These are phyloP conservation scores for Tuctoria greenei DNA, from an alignment of 176 grass and related monocot genomes.

Conservation along the genomic window DNA sequence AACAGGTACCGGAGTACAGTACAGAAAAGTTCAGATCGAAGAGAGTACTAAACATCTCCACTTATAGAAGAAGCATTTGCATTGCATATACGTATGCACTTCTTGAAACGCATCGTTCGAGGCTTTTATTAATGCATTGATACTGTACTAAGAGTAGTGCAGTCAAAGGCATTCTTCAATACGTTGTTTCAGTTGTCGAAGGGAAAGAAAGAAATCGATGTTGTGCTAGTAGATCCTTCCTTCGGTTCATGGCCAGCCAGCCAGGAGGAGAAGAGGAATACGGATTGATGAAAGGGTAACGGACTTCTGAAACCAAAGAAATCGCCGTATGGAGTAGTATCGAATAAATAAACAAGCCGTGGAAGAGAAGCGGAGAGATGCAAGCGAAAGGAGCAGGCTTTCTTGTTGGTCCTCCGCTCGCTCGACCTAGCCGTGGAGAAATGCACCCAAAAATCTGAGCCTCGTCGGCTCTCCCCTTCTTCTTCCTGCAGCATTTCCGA, in stretches of 20 bases:
- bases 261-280: conserved; percentile 6
- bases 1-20: not conserved
- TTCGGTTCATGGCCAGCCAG: not conserved
- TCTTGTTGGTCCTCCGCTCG: not conserved
- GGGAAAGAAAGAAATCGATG: not conserved
- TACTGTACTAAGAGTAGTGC: not conserved
- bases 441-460: not conserved
- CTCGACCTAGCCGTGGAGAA: not conserved
- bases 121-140: conserved; percentile 10
- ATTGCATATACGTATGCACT: not conserved
- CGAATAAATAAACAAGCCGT: no score
- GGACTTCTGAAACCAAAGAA: not conserved
- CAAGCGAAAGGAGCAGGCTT: conserved; percentile 13
- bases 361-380: not conserved
- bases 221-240: not conserved
- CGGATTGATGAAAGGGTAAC: no score
- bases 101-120: not conserved
- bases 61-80: not conserved
- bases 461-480: not conserved
- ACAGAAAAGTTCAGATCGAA: not conserved
- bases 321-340: not conserved
- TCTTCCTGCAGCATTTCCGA: not conserved
- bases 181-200: not conserved
- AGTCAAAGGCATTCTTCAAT: conserved; percentile 5
- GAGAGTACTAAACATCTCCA: not conserved